Evolutionary conservation across 2,329 filamentous ascomycete species (phyloP).

Genomic region (Penicillium sp.): DNA sequence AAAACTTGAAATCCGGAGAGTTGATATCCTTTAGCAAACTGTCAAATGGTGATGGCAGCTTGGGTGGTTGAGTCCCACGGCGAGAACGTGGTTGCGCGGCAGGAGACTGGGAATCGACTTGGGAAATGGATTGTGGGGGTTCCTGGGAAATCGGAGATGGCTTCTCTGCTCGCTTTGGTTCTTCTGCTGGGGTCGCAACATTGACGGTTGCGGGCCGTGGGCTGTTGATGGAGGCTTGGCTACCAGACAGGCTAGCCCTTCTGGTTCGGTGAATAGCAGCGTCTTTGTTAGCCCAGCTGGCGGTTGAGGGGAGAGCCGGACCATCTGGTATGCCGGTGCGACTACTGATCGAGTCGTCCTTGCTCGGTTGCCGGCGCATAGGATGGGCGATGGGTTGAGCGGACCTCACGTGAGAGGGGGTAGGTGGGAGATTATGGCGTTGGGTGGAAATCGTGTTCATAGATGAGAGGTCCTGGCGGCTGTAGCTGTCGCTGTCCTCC

Average conservation of each 20-base stretch:
- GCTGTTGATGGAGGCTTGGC: slow-evolving; percentile 64
- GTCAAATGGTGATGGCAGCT: slow-evolving; percentile 27
- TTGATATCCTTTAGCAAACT: slow-evolving; percentile 41
- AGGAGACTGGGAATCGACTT: slow-evolving; percentile 17
- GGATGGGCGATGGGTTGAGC: slow-evolving; percentile 47
- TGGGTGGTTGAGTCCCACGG: slow-evolving; percentile 13
- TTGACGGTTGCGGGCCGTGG: slow-evolving; percentile 54
- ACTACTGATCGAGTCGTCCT: slow-evolving; percentile 55
- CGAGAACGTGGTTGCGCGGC: slow-evolving; percentile 17
- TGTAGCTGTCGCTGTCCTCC: slow-evolving; percentile 96
- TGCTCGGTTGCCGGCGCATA: slow-evolving; percentile 69
- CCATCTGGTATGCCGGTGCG: slow-evolving; percentile 61
- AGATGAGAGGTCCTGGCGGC: slow-evolving; percentile 83
- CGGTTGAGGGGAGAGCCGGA: slow-evolving; percentile 84
- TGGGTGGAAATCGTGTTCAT: slow-evolving; percentile 83
- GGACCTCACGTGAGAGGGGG: slow-evolving; percentile 42
- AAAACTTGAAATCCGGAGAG: slow-evolving; percentile 45
- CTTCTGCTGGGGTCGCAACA: slow-evolving; percentile 31
- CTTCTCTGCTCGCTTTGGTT: slow-evolving; percentile 30
- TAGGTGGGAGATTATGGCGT: slow-evolving; percentile 53
- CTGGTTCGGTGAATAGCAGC: slow-evolving; percentile 58
- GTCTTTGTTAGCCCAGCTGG: slow-evolving; percentile 76
- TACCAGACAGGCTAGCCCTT: slow-evolving; percentile 67
- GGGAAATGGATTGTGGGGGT: slow-evolving; percentile 21
- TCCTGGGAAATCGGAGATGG: slow-evolving; percentile 21